Percentiles rank a stretch among this genome's conserved stretches.
Evolutionary conservation across 176 grass and related monocot species (phyloP).

Genomic region (Tuctoria greenei): DNA sequence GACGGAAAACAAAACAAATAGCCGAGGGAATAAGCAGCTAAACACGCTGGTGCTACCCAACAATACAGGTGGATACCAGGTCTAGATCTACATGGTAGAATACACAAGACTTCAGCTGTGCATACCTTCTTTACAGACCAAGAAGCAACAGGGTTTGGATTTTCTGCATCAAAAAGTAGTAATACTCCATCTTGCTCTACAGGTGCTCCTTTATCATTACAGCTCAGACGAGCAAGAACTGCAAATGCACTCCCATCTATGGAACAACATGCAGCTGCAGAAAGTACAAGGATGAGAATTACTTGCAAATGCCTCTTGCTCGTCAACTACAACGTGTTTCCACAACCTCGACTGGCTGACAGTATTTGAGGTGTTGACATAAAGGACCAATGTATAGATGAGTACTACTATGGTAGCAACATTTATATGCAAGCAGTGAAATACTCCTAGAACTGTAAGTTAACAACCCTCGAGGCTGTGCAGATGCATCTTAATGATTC

Average conservation of each 20-base stretch:
- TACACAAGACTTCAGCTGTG: neutral
- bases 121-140: conserved; percentile 88
- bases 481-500: neutral
- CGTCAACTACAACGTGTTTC: neutral
- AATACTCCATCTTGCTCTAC: conserved; percentile 67
- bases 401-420: neutral
- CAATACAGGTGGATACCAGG: neutral
- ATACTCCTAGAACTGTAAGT: conserved; percentile 11
- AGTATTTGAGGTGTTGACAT: neutral
- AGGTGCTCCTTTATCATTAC: conserved; percentile 23
- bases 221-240: conserved; percentile 57
- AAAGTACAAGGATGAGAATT: conserved; percentile 28
- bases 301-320: conserved; percentile 15
- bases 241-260: conserved; percentile 58
- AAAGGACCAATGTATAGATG: neutral
- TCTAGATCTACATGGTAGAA: neutral
- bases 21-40: conserved; percentile 20
- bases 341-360: neutral
- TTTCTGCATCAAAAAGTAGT: conserved; percentile 73
- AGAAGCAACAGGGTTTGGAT: conserved; percentile 50
- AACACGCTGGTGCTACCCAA: neutral
- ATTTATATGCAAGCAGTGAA: neutral
- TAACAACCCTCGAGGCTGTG: neutral
- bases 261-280: conserved; percentile 67
- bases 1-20: conserved; percentile 6